Conservation (phyloP, 495 filamentous ascomycete genomes). For the Penicillium steckii region DNA sequence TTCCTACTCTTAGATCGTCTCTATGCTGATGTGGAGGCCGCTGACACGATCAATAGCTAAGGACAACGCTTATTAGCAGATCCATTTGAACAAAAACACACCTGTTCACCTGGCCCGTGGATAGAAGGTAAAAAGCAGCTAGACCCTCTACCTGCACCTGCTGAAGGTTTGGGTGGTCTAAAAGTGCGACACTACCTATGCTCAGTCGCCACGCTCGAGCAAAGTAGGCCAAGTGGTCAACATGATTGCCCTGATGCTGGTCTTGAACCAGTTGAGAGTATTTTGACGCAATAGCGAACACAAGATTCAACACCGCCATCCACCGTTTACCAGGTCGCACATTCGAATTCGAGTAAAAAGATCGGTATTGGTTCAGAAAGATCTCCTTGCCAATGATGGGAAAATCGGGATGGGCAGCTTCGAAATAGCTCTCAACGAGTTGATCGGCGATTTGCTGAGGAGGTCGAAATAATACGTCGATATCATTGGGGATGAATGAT, state of each 20-base stretch:
- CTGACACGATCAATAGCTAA: background rate
- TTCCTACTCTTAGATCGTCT: no score
- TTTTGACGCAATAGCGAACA: constrained; percentile 61
- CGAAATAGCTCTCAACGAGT: constrained; percentile 55
- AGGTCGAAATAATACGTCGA: constrained; percentile 51
- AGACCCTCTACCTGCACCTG: constrained; percentile 59
- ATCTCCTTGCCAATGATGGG: constrained; percentile 54
- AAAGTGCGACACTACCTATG: constrained; percentile 43
- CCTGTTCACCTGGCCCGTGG: constrained; percentile 60
- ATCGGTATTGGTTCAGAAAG: constrained; percentile 41
- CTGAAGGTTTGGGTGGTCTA: constrained; percentile 55
- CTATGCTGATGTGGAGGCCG: background rate
- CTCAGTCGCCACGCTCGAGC: constrained; percentile 58
- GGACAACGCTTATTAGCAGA: background rate
- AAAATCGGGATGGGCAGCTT: constrained; percentile 55
- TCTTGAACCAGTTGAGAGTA: constrained; percentile 43
- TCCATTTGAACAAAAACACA: constrained; percentile 19
- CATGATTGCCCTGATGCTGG: constrained; percentile 29
- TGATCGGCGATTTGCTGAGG: constrained; percentile 47
- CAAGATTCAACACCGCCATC: constrained; percentile 60
- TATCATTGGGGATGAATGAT: constrained; percentile 34
- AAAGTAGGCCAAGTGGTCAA: constrained; percentile 55
- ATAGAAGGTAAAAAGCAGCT: constrained; percentile 56
- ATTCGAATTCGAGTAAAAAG: constrained; percentile 33
- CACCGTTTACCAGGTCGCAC: constrained; percentile 47